phyloP scores from a whole-genome alignment of 169 alveolate species.

The Perkinsus marinus region DNA sequence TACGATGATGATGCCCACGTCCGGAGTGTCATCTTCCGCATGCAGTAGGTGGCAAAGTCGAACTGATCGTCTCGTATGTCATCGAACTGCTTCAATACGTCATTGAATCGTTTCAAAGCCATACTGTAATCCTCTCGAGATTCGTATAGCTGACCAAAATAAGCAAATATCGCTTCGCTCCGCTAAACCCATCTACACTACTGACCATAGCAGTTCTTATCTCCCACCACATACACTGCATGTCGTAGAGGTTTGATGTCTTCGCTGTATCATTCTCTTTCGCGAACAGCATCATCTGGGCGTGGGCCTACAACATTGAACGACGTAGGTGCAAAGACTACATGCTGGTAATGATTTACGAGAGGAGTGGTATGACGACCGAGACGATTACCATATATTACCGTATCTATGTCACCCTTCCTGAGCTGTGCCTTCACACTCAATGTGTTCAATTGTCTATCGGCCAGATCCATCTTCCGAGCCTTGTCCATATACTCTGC shows the following conservation, averaged over 20 bases:
- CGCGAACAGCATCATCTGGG: not conserved
- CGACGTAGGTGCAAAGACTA: no score
- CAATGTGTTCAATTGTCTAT: constrained; percentile 49
- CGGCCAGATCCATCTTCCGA: constrained; percentile 58
- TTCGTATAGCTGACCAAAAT: not conserved
- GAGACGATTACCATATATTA: not conserved
- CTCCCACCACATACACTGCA: not conserved
- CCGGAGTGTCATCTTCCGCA: not conserved
- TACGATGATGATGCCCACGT: not conserved
- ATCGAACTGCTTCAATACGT: not conserved
- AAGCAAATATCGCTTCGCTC: not conserved
- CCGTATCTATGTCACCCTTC: not conserved
- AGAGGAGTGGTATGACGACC: not conserved
- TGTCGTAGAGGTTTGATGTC: not conserved
- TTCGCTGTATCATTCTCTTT: not conserved
- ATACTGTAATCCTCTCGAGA: not conserved
- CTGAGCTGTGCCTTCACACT: not conserved
- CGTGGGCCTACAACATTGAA: not conserved
- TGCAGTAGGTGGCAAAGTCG: not conserved
- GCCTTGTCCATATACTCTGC: constrained; percentile 18
- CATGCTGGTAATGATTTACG: not conserved
- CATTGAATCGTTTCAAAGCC: not conserved
- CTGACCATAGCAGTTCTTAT: not conserved
- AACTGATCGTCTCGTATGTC: not conserved
- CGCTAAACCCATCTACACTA: not conserved